Base-by-base conservation (phyloP, 2,329 filamentous ascomycete genomes). In the Colletotrichum musae region DNA sequence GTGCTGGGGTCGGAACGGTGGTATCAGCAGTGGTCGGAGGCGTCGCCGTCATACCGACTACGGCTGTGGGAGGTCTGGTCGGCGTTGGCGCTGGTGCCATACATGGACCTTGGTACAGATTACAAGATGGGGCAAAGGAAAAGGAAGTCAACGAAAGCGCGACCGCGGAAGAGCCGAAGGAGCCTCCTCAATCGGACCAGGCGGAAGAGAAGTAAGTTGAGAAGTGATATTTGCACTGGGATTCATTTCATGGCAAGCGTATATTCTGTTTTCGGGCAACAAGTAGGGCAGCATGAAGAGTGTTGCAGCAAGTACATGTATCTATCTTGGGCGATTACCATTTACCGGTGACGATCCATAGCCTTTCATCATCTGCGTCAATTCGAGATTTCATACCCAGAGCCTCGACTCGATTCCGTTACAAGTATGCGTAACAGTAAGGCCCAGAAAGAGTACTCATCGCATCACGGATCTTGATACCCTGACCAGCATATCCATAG, bases 381-480 rank as follows among this genome's bases (percentile, higher is more conserved):
- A 36, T 9, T 36, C 10, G 32, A 36, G 7, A 10, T 10, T 36
- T 10, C 2, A 36, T 36, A 36, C 32, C 32, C 32, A 10, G 7
- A 10, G 2, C 7, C 32, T 36, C 10, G 9, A 10, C 32, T 36
- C 32, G 32, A 10, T 36, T 1, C 9, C 32, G 2, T 56, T 58
- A 65, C 52, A 57, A 21, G 18, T 78, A 80, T 2, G 73, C 67
- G 59, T 77, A 78, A 47, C 75, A 80, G 45, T 74, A 72, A 2
- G 74, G 74, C 3, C 75, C 76, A 13, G 75, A 76, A 10, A 78
- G 67, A 4, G 73, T 70, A 56, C 75, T 77, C 24, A 74, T 68
- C 21, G 76, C 63, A 4, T 79, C 74, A 13, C 73, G 57, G 10
- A 78, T 74, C 70, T 72, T 73, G 54, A 71, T 69, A 4, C 68